phyloP scores from a whole-genome alignment of 2,329 filamentous ascomycete species.

The Aureobasidium subglaciale region DNA sequence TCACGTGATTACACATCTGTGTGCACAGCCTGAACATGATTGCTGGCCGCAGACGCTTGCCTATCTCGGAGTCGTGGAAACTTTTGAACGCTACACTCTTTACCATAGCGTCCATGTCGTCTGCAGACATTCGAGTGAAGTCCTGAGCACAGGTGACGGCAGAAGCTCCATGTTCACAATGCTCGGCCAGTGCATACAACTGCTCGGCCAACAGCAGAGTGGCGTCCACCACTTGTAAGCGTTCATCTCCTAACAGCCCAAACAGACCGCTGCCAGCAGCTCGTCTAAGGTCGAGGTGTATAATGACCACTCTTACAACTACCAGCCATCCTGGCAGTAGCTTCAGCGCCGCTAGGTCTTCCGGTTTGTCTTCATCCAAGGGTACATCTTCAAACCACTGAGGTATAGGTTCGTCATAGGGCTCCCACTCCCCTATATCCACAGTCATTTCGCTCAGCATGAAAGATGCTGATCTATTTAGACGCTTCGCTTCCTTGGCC shows the following conservation, averaged over 20 bases:
- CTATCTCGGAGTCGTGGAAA: background rate
- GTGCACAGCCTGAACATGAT: constrained; percentile 15
- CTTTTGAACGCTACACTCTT: constrained; percentile 6
- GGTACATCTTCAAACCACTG: background rate
- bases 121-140: constrained; percentile 12
- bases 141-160: constrained; percentile 3
- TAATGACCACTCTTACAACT: constrained; percentile 14
- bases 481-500: constrained; percentile 1
- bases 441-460: background rate
- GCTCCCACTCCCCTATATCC: background rate
- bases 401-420: background rate
- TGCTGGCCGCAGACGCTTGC: constrained; percentile 12
- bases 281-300: constrained; percentile 9
- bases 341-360: constrained; percentile 5
- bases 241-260: constrained; percentile 16
- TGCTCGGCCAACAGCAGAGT: background rate
- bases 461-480: constrained; percentile 7
- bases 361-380: background rate
- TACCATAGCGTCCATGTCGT: constrained; percentile 13
- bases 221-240: constrained; percentile 16
- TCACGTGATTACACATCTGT: constrained; percentile 12
- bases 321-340: constrained; percentile 14
- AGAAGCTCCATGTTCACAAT: constrained; percentile 1
- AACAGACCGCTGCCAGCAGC: constrained; percentile 15
- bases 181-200: constrained; percentile 5